phyloP scores from a whole-genome alignment of 1,284 basidiomycete genomes.

The Fomitopsis palustris region DNA sequence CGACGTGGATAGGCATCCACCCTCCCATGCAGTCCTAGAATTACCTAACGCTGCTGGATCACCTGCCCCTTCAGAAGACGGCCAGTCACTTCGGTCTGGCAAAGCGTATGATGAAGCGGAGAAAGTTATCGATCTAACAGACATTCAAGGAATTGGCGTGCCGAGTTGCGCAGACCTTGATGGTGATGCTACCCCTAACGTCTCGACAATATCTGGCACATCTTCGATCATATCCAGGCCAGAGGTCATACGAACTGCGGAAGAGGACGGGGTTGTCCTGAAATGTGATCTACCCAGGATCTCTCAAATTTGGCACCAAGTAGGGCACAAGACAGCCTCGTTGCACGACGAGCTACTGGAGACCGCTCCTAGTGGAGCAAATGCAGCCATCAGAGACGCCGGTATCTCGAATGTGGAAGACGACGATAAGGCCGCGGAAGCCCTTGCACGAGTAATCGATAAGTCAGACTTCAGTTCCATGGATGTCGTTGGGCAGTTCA shows the following conservation, averaged over 20 bases:
- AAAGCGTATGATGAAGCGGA: not conserved
- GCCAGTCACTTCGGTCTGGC: not conserved
- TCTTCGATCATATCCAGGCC: constrained; percentile 17
- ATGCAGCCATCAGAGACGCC: constrained; percentile 39
- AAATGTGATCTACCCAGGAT: constrained; percentile 44
- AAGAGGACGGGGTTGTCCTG: constrained; percentile 38
- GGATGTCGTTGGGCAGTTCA: constrained; percentile 93
- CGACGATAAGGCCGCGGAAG: constrained; percentile 59
- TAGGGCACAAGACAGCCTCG: constrained; percentile 5
- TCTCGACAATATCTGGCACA: constrained; percentile 1
- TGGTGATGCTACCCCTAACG: not conserved
- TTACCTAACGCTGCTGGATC: not conserved
- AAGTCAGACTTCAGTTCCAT: constrained; percentile 87
- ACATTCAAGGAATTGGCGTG: not conserved
- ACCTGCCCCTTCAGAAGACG: constrained; percentile 4
- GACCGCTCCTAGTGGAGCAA: not conserved
- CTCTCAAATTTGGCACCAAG: constrained; percentile 32
- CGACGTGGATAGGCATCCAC: not conserved
- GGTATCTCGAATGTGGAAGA: constrained; percentile 60
- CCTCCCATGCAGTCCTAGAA: not conserved
- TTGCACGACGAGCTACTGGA: not conserved
- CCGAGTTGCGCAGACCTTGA: not conserved
- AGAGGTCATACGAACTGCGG: constrained; percentile 45
- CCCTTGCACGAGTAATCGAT: constrained; percentile 82
- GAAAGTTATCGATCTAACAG: constrained; percentile 24